These are phyloP conservation scores for Scheffersomyces spartinae DNA, from an alignment of 805 yeast species.

Conservation along the genomic window DNA sequence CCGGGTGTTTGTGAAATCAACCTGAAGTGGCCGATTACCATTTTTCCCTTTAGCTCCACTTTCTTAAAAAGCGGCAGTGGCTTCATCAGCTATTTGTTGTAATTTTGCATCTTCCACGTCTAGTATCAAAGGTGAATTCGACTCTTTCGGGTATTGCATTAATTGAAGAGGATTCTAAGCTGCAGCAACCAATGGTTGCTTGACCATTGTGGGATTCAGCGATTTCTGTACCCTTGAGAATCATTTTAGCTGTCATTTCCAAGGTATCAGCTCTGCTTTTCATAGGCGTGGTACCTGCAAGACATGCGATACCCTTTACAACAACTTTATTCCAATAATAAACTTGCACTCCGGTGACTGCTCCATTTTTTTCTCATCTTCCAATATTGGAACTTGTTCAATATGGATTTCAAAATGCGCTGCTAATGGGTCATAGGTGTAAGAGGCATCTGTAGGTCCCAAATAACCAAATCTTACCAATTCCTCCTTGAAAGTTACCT, in stretches of 20 bases:
- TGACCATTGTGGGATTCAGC: conserved; percentile 8
- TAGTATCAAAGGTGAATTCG: conserved; percentile 7
- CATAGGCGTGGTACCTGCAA: conserved; percentile 11
- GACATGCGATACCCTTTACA: conserved; percentile 9
- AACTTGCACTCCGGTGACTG: conserved; percentile 10
- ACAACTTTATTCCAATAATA: conserved; percentile 8
- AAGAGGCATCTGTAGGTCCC: conserved; percentile 7
- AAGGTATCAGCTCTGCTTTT: conserved; percentile 8
- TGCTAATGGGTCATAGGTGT: conserved; percentile 7
- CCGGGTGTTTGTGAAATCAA: conserved; percentile 5
- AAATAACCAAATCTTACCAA: conserved; percentile 8
- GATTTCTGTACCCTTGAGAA: conserved; percentile 8
- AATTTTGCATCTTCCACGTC: conserved; percentile 7
- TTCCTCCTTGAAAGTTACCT: conserved; percentile 8
- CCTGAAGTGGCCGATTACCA: no score
- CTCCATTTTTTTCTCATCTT: conserved; percentile 8
- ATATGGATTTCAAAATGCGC: conserved; percentile 11
- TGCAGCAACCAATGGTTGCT: conserved; percentile 9
- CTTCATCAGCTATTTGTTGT: conserved; percentile 4
- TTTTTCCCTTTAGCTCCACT: conserved; percentile 4
- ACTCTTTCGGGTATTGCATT: conserved; percentile 10
- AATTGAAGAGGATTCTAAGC: conserved; percentile 8
- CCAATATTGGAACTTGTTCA: conserved; percentile 11
- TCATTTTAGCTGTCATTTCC: conserved; percentile 6
- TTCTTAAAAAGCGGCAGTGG: conserved; percentile 3